These are phyloP conservation scores for Vanrija pseudolonga DNA, from an alignment of 1,284 basidiomycete genomes.

Conservation along the genomic window DNA sequence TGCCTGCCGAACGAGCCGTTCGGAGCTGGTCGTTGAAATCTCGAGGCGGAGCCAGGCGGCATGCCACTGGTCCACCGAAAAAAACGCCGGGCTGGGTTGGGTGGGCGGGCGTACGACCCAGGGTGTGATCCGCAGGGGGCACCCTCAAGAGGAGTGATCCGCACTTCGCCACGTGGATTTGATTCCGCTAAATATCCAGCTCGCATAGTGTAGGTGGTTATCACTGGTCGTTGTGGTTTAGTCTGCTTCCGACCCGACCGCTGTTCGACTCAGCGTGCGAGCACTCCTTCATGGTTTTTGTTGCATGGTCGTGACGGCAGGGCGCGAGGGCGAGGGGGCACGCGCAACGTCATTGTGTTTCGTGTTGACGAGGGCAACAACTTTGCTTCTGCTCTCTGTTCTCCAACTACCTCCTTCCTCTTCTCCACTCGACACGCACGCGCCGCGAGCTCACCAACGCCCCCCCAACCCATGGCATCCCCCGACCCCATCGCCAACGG, in stretches of 20 bases:
- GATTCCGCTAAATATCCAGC: not conserved
- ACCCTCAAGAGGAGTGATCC: no score
- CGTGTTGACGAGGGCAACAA: not conserved
- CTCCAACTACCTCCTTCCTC: not conserved
- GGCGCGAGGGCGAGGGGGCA: no score
- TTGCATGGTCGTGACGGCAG: no score
- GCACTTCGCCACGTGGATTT: no score
- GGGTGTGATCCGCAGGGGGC: no score
- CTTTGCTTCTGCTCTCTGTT: not conserved
- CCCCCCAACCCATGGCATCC: not conserved
- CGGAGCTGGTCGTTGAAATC: no score
- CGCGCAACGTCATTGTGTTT: not conserved
- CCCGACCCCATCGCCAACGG: slow-evolving; percentile 3
- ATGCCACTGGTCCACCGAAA: not conserved
- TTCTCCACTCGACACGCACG: not conserved
- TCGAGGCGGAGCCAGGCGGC: no score
- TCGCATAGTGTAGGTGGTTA: slow-evolving; percentile 8
- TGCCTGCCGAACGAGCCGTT: not conserved
- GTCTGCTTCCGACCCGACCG: slow-evolving; percentile 4
- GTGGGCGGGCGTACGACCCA: not conserved
- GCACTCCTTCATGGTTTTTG: slow-evolving; percentile 5
- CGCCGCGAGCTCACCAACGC: no score
- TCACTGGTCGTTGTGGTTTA: slow-evolving; percentile 3
- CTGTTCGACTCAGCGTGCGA: slow-evolving; percentile 18
- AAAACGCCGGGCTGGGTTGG: not conserved